These are phyloP conservation scores for Bacterosira constricta DNA, from an alignment of 108 stramenopile genomes.

Conservation along the genomic window DNA sequence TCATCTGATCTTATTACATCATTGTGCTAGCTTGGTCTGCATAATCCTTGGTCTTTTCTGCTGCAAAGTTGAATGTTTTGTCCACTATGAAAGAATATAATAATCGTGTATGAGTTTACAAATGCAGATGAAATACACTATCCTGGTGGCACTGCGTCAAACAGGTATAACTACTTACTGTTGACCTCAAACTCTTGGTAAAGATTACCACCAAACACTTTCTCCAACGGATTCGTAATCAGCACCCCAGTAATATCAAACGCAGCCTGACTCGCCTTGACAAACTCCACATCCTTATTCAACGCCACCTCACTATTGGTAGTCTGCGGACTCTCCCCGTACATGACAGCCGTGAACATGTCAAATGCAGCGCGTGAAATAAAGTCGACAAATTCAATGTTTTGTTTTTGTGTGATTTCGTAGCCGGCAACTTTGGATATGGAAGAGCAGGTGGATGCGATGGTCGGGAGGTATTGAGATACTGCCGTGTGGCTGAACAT, in stretches of 20 bases:
- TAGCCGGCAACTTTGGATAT: slow-evolving; percentile 18
- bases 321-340: slow-evolving; percentile 21
- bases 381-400: slow-evolving; percentile 26
- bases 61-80: slow-evolving; percentile 22
- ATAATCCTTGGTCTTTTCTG: slow-evolving; percentile 1
- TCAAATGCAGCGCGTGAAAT: slow-evolving; percentile 30
- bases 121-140: too few species aligned
- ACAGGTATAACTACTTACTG: too few species aligned
- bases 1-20: too few species aligned
- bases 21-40: slow-evolving; percentile 15
- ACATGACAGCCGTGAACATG: slow-evolving; percentile 34
- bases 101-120: too few species aligned
- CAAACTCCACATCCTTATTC: slow-evolving; percentile 25
- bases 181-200: slow-evolving; percentile 18
- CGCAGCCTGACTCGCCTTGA: slow-evolving; percentile 20
- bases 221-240: slow-evolving; percentile 22
- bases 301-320: slow-evolving; percentile 6
- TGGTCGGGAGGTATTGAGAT: too few species aligned
- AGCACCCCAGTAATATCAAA: slow-evolving; percentile 25
- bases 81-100: too few species aligned
- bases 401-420: slow-evolving; percentile 6
- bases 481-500: too few species aligned
- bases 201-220: slow-evolving; percentile 23
- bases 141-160: too few species aligned
- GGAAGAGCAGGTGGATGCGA: too few species aligned